Conservation (phyloP, 2,329 filamentous ascomycete species). For the Calonectria pauciramosa region DNA sequence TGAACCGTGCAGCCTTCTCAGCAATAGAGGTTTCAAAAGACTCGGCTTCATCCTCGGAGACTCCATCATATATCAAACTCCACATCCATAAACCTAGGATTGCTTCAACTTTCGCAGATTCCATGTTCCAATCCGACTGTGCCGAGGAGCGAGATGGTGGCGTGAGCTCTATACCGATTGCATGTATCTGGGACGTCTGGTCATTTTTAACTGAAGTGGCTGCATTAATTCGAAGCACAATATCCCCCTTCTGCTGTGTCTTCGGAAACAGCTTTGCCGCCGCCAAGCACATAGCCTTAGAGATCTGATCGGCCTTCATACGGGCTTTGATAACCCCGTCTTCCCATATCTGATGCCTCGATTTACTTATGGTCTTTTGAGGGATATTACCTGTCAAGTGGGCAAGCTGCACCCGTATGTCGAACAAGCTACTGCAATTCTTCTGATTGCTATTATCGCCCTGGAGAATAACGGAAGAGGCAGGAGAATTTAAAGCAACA, state of each 20-base stretch:
- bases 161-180: no score
- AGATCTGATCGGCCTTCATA: neutral
- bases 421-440: neutral
- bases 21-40: neutral
- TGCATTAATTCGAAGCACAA: neutral
- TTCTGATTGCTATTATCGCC: neutral
- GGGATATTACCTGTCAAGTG: neutral
- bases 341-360: neutral
- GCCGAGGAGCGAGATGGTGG: no score
- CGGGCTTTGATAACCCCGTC: neutral
- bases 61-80: neutral
- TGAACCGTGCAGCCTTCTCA: neutral
- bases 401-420: neutral
- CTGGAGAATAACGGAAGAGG: neutral
- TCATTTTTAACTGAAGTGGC: no score
- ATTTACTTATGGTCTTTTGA: neutral
- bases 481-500: no score
- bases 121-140: neutral
- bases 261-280: no score
- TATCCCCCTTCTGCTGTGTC: no score
- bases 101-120: neutral
- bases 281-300: neutral
- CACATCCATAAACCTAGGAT: neutral
- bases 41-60: neutral
- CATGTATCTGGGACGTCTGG: no score